Evolutionary conservation across 352 stramenopile genomes (phyloP).

Genomic region (Phytophthora vignae): DNA sequence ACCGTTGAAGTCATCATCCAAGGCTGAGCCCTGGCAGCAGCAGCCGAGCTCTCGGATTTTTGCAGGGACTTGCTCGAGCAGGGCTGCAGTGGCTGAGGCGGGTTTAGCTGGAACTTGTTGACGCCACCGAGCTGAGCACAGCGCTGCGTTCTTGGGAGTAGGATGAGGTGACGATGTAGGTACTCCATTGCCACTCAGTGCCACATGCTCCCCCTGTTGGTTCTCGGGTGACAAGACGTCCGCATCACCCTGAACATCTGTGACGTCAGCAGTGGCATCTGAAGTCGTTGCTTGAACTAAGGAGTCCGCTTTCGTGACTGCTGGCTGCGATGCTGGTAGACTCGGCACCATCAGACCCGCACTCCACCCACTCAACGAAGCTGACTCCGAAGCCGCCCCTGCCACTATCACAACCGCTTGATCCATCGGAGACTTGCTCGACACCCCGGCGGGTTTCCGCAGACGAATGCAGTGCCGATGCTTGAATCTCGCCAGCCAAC

Average conservation of each 20-base stretch:
- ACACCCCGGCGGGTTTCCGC: slow-evolving; percentile 45
- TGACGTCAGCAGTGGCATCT: not conserved
- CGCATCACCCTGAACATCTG: slow-evolving; percentile 2
- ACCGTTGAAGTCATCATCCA: slow-evolving; percentile 23
- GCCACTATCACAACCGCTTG: not conserved
- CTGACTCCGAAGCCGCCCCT: not conserved
- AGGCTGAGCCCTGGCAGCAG: slow-evolving; percentile 32
- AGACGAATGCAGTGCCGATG: slow-evolving; percentile 75
- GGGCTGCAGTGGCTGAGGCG: not conserved
- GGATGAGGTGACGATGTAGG: not conserved
- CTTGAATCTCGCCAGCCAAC: slow-evolving; percentile 79
- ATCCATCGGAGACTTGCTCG: slow-evolving; percentile 16
- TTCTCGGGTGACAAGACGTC: slow-evolving; percentile 6
- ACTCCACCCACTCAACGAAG: slow-evolving; percentile 15
- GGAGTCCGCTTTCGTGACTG: not conserved
- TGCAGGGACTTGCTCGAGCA: slow-evolving; percentile 31
- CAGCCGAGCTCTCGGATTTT: slow-evolving; percentile 34
- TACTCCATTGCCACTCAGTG: not conserved
- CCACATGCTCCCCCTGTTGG: slow-evolving; percentile 8
- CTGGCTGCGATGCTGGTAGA: slow-evolving; percentile 3
- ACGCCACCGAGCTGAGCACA: slow-evolving; percentile 30
- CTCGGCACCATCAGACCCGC: slow-evolving; percentile 4
- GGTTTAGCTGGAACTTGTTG: slow-evolving; percentile 9
- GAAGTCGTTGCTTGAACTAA: not conserved
- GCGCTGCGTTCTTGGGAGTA: not conserved